Evolutionary conservation across 495 filamentous ascomycete species (phyloP), one percentile per base, ranked within the genome.

Genomic region (Lasiosphaeria ovina): DNA sequence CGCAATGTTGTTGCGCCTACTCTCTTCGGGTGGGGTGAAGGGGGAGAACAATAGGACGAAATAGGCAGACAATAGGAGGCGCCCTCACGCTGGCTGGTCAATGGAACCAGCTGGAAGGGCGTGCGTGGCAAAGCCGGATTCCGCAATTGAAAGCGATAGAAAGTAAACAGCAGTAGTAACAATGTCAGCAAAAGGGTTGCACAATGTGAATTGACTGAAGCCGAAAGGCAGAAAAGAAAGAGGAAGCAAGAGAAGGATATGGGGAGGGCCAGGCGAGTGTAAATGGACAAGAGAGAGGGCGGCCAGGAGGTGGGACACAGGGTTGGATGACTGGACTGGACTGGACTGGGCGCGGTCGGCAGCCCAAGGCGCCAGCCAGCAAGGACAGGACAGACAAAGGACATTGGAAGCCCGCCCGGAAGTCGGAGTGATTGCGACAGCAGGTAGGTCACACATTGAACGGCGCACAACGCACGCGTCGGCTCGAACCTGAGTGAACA

Each of bases 51-150:
- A 62, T 59, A 60, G 61, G 24, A 53, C 49, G 57, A 54, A 38
- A 51, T 65, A 49, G 57, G 44, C 44, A 5, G 48, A 61, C 51
- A 38, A 35, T 34, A 14, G 50, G 51, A 12, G 31, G 48, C 38
- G 8, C 44, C 16, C 12, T 11, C 6, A n/a, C 44, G 44, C 44
- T 47, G 54, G 24, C 12, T 35, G 60, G 59, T 61, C 57, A 68
- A 66, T 68, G 66, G 66, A 68, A 68, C 38, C 52, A 17, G 61
- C 58, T 66, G 63, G 66, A 68, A 68, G n/a, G 38, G 47, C 55
- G n/a, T 42, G 61, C 5, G 66, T 68, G 66, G 62, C 66, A 54
- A 63, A 54, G 51, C 6, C n/a, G 34, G 6, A 14, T 34, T 31
- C 10, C 50, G 24, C 34, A 42, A 17, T 42, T 31, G 33, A 14